Evolutionary conservation across 179 eudicot species (phyloP).

Genomic region (Beta lomatogona): DNA sequence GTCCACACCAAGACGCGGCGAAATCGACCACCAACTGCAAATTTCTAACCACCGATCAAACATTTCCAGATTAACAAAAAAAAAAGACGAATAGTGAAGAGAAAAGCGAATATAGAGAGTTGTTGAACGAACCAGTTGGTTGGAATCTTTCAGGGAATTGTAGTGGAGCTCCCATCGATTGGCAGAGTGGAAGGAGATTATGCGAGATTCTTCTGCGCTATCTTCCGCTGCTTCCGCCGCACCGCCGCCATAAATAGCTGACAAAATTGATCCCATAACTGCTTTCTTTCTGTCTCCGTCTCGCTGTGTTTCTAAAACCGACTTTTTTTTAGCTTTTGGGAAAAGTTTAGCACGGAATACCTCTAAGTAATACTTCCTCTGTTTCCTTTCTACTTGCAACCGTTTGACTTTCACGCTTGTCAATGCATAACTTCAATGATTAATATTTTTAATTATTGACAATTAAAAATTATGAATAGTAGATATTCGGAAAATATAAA

Average conservation of each 20-base stretch:
- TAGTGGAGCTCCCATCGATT: constrained; percentile 50
- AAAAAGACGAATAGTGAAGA: not conserved
- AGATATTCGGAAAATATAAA: too few species aligned
- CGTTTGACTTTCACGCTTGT: too few species aligned
- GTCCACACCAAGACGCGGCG: constrained; percentile 50
- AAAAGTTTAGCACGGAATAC: too few species aligned
- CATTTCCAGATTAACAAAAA: not conserved
- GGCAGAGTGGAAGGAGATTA: constrained; percentile 42
- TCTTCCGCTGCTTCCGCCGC: constrained; percentile 29
- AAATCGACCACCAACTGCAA: constrained; percentile 50
- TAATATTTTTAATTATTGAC: too few species aligned
- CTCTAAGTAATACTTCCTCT: too few species aligned
- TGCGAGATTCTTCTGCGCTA: constrained; percentile 42
- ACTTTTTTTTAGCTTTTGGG: too few species aligned
- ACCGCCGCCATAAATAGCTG: constrained; percentile 40
- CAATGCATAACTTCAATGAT: too few species aligned
- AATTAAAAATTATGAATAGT: too few species aligned
- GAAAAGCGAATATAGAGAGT: not conserved
- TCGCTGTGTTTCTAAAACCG: too few species aligned
- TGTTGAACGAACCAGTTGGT: constrained; percentile 32
- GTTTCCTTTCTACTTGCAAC: too few species aligned
- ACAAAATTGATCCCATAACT: constrained; percentile 46
- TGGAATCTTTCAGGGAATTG: constrained; percentile 35
- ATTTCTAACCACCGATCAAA: not conserved
- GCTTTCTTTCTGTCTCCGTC: too few species aligned